Conservation (phyloP, 345 rosid genomes). For the Raphanus raphanistrum region DNA sequence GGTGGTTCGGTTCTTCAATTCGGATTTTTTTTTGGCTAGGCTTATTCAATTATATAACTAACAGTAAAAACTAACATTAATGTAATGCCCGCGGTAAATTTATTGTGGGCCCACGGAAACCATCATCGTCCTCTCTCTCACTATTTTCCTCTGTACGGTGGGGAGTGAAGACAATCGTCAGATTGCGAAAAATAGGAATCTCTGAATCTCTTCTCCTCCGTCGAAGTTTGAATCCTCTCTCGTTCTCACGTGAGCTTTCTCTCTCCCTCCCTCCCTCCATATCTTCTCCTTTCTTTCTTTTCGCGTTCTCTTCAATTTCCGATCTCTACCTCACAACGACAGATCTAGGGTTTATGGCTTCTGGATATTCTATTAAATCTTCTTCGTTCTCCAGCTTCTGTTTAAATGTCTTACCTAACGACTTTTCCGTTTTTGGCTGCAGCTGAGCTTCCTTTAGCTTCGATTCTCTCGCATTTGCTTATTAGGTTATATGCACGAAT, state of each 20-base stretch:
- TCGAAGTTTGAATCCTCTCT: slow-evolving; percentile 25
- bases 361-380: slow-evolving; percentile 17
- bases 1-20: too few relatives aligned
- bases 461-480: slow-evolving; percentile 22
- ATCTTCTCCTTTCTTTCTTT: neutral
- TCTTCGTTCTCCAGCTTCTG: slow-evolving; percentile 2
- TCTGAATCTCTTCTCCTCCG: slow-evolving; percentile 41
- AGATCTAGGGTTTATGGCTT: slow-evolving; percentile 56
- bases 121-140: slow-evolving; percentile 34
- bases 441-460: slow-evolving; percentile 30
- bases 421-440: slow-evolving; percentile 21
- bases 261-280: neutral
- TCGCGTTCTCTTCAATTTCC: slow-evolving; percentile 12
- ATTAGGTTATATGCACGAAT: neutral
- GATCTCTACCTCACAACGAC: slow-evolving; percentile 2
- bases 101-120: slow-evolving; percentile 22
- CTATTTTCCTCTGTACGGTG: slow-evolving; percentile 31
- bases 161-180: slow-evolving; percentile 25
- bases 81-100: slow-evolving; percentile 38
- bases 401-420: neutral
- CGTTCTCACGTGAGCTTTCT: slow-evolving; percentile 23
- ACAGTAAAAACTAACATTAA: neutral
- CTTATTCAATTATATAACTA: neutral
- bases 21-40: too few relatives aligned
- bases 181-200: slow-evolving; percentile 11